Evolutionary conservation across 331 rosid genomes (phyloP).

Genomic region (Prunus yedoensis): DNA sequence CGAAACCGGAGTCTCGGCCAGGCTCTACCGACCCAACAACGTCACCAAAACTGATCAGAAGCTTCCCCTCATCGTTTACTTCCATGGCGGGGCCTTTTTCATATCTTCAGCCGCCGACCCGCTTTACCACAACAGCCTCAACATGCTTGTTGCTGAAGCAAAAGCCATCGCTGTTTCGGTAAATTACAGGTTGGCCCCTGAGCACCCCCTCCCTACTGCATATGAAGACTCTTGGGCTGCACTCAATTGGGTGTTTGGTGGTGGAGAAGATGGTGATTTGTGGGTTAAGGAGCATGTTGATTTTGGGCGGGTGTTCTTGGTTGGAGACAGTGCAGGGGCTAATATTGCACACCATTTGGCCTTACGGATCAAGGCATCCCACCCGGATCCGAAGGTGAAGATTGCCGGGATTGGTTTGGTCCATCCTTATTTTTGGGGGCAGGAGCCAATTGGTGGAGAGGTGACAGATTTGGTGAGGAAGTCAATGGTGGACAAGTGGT

Average conservation of each 20-base stretch:
- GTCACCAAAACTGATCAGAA: constrained; percentile 5
- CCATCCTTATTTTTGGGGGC: constrained; percentile 89
- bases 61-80: constrained; percentile 62
- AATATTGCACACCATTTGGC: constrained; percentile 69
- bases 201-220: constrained; percentile 68
- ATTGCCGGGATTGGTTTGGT: constrained; percentile 50
- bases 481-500: constrained; percentile 73
- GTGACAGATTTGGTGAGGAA: constrained; percentile 36
- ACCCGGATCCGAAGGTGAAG: constrained; percentile 27
- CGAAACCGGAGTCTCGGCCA: constrained; percentile 55
- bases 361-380: constrained; percentile 18
- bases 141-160: constrained; percentile 53
- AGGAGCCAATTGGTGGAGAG: constrained; percentile 58
- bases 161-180: constrained; percentile 54
- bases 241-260: constrained; percentile 49
- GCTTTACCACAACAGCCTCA: constrained; percentile 66
- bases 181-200: constrained; percentile 70
- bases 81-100: constrained; percentile 80
- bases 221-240: constrained; percentile 72
- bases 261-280: constrained; percentile 25
- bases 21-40: constrained; percentile 51
- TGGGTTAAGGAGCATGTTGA: constrained; percentile 62
- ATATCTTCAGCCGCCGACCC: constrained; percentile 66
- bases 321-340: constrained; percentile 87
- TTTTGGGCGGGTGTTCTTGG: constrained; percentile 51